Conservation (phyloP, 495 filamentous ascomycete species). For the Viridothelium virens region DNA sequence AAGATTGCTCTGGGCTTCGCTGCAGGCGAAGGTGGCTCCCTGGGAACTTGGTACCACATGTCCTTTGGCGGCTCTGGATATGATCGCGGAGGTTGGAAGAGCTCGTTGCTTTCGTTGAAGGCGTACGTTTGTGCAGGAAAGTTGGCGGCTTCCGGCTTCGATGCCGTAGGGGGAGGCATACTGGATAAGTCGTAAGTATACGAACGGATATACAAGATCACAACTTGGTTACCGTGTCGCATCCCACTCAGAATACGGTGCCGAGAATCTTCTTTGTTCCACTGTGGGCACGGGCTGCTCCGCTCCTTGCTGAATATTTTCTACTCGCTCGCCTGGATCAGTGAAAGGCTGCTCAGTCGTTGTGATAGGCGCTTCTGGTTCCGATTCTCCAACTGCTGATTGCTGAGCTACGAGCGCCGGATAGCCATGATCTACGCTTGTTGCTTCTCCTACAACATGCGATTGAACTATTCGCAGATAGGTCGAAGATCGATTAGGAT, state of each 20-base stretch:
- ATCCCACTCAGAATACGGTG: slow-evolving; percentile 59
- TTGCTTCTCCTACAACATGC: slow-evolving; percentile 36
- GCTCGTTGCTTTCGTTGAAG: slow-evolving; percentile 62
- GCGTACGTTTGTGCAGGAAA: slow-evolving; percentile 64
- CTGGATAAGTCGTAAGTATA: slow-evolving; percentile 37
- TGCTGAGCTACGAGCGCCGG: slow-evolving; percentile 21
- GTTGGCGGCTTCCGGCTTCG: slow-evolving; percentile 69
- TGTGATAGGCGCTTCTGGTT: slow-evolving; percentile 21
- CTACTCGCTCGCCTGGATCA: slow-evolving; percentile 31
- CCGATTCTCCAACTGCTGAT: slow-evolving; percentile 13
- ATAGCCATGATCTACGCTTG: slow-evolving; percentile 27
- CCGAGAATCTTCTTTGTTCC: slow-evolving; percentile 40
- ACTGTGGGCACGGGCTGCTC: slow-evolving; percentile 37
- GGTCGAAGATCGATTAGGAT: slow-evolving; percentile 15
- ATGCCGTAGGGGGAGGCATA: slow-evolving; percentile 62
- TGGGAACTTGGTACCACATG: slow-evolving; percentile 76
- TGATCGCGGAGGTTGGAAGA: slow-evolving; percentile 63
- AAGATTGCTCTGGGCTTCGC: slow-evolving; percentile 47
- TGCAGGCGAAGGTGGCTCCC: slow-evolving; percentile 39
- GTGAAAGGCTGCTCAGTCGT: slow-evolving; percentile 36
- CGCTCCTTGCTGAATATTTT: slow-evolving; percentile 36
- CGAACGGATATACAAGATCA: background rate
- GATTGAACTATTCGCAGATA: slow-evolving; percentile 31
- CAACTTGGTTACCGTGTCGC: slow-evolving; percentile 46
- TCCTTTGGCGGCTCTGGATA: slow-evolving; percentile 77